Evolutionary conservation across 805 yeast species (phyloP).

Genomic region (Alloascoidea africana): DNA sequence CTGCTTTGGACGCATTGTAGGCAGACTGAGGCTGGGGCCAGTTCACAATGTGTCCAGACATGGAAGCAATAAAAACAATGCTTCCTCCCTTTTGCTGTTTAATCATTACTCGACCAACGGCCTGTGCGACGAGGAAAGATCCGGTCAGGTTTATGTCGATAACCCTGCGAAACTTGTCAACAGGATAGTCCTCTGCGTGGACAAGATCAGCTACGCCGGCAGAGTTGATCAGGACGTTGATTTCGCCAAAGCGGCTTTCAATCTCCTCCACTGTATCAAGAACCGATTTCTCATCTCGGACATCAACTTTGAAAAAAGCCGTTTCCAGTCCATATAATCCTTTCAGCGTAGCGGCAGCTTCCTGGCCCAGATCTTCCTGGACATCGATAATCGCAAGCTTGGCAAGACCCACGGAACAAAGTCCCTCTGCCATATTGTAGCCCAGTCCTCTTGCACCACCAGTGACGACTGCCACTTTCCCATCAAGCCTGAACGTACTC

Average conservation of each 20-base stretch:
- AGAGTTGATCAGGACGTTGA: slow-evolving; percentile 43
- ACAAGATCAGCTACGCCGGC: slow-evolving; percentile 59
- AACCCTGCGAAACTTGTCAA: slow-evolving; percentile 45
- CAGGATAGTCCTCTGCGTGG: slow-evolving; percentile 56
- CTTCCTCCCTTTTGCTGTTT: slow-evolving; percentile 39
- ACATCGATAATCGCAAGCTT: slow-evolving; percentile 39
- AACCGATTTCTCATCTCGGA: slow-evolving; percentile 34
- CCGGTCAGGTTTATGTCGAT: slow-evolving; percentile 55
- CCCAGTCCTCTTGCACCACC: slow-evolving; percentile 63
- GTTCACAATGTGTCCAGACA: slow-evolving; percentile 59
- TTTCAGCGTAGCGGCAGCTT: slow-evolving; percentile 41
- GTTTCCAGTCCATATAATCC: slow-evolving; percentile 36
- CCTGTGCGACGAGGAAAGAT: slow-evolving; percentile 49
- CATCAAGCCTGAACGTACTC: slow-evolving; percentile 36
- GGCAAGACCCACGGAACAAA: slow-evolving; percentile 38
- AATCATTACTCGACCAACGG: slow-evolving; percentile 53
- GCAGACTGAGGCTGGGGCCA: slow-evolving; percentile 62
- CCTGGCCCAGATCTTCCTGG: slow-evolving; percentile 44
- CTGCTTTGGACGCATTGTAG: slow-evolving; percentile 63
- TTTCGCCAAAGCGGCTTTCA: slow-evolving; percentile 35
- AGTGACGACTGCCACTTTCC: slow-evolving; percentile 46
- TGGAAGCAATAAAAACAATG: slow-evolving; percentile 49
- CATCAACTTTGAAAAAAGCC: slow-evolving; percentile 51
- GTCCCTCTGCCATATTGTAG: slow-evolving; percentile 43
- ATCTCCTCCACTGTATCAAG: slow-evolving; percentile 34